Base-by-base conservation (phyloP, 352 stramenopile species). In the Pythium oligandrum region DNA sequence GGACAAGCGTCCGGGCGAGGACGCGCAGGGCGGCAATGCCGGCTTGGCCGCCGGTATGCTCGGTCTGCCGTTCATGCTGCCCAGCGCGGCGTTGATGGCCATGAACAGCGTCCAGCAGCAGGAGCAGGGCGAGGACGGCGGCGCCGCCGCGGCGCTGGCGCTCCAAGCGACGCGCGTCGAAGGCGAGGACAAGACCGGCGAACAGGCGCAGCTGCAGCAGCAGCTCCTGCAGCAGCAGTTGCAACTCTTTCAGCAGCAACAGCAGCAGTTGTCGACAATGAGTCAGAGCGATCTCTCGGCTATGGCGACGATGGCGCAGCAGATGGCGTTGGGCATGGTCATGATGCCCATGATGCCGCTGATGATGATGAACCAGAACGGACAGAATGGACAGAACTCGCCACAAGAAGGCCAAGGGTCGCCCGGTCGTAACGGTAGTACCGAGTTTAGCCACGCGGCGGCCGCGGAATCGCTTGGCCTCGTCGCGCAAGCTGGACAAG, bases 331-430 rank as follows among this genome's bases (percentile, higher is more conserved):
- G 3, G 62, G 66, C 31, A 71, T 71, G 39, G 70, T 89, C 44
- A 88, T 88, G 78, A 86, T 86, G 74, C 75, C 78, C 48, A 86
- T 89, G 71, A 83, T 89, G 61, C 78, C 78, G 39, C 70, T 86
- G 34, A 84, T 89, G 75, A 78, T 84, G 63, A 51, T 81, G 48
- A 76, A 79, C 54, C 73, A 78, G 64, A 55, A 42, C 54, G 38
- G 54, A 53, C 48, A 60, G 44, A 33, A 38, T 48, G 40, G 48
- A 52, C 38, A 60, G 32, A 33, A 8, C 3, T 65, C 58, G 10
- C 58, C 58, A 4, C 57, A 56, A 7, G 51, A 55, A 31, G 58
- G 35, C 26, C 40, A 57, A 38, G 38, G 32, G 7, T 65, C 58
- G n/a, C 57, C 57, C 1, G 47, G 38, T 6, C 38, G 57, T n/a